Evolutionary conservation across 208 protist species (phyloP).

Genomic region (Trypanosoma boissoni): DNA sequence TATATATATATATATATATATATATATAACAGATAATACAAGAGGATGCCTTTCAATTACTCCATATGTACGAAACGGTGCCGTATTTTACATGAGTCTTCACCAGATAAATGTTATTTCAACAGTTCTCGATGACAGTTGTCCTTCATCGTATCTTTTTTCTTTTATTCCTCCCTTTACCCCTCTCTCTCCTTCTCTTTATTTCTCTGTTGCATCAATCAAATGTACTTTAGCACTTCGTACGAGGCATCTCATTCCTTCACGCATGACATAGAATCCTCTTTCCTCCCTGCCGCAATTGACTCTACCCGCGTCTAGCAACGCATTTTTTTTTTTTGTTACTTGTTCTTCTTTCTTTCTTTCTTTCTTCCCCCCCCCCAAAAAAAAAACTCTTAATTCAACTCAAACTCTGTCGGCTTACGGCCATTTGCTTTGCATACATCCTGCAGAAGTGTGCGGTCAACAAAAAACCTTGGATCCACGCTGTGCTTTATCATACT

Average conservation of each 20-base stretch:
- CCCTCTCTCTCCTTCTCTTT: no score
- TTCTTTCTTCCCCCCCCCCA: neutral
- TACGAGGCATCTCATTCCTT: no score
- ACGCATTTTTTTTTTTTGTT: neutral
- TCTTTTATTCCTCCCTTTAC: no score
- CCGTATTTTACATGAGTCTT: no score
- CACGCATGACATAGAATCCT: no score
- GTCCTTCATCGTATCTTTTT: no score
- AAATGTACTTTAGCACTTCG: no score
- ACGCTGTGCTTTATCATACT: conserved; percentile 91
- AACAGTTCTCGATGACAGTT: no score
- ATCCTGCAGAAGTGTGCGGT: conserved; percentile 79
- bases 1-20: neutral
- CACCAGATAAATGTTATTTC: no score
- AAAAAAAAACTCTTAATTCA: conserved; percentile 11
- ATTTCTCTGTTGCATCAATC: no score
- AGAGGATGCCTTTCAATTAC: neutral
- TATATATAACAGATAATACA: neutral
- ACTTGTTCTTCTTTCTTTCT: neutral
- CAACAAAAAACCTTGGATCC: conserved; percentile 86
- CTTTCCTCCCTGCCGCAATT: neutral
- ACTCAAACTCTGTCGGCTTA: conserved; percentile 44
- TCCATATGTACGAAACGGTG: no score
- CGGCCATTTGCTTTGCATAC: conserved; percentile 84
- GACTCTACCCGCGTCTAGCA: neutral